phyloP scores from a whole-genome alignment of 1,284 basidiomycete genomes.

The Laetiporus sulphureus region DNA sequence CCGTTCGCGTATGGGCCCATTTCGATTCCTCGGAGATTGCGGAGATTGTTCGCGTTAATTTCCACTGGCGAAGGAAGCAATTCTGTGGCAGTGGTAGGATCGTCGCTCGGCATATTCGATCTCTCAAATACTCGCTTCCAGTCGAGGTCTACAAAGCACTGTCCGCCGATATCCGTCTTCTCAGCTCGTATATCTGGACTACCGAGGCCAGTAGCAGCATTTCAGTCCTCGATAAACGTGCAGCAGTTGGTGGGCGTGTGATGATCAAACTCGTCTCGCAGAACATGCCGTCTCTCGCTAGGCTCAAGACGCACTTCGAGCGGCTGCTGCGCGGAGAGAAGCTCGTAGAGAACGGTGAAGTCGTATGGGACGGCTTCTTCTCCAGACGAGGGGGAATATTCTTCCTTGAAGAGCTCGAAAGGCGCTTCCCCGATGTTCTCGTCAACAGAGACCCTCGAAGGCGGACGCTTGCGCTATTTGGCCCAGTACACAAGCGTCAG shows the following conservation, averaged over 20 bases:
- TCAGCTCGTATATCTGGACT: constrained; percentile 16
- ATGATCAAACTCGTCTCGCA: constrained; percentile 40
- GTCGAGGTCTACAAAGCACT: constrained; percentile 27
- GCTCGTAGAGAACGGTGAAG: constrained; percentile 39
- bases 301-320: constrained; percentile 53
- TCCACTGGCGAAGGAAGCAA: constrained; percentile 38
- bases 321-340: constrained; percentile 52
- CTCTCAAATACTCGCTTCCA: constrained; percentile 38
- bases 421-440: constrained; percentile 28
- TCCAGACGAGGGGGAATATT: constrained; percentile 29
- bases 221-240: constrained; percentile 13
- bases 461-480: constrained; percentile 47
- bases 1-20: constrained; percentile 44
- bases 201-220: constrained; percentile 18
- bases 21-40: constrained; percentile 46
- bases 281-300: constrained; percentile 38
- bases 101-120: constrained; percentile 41
- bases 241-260: constrained; percentile 14
- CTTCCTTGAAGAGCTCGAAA: constrained; percentile 40
- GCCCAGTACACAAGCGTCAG: constrained; percentile 32
- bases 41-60: constrained; percentile 33
- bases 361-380: constrained; percentile 62
- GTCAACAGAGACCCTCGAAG: constrained; percentile 37
- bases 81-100: constrained; percentile 34
- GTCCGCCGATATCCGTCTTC: constrained; percentile 15